A percentile compares a stretch with the other conserved stretches of the same genome.
These are phyloP conservation scores for Heliosperma pusillum DNA, from an alignment of 148 eudicot genomes.

Conservation along the genomic window DNA sequence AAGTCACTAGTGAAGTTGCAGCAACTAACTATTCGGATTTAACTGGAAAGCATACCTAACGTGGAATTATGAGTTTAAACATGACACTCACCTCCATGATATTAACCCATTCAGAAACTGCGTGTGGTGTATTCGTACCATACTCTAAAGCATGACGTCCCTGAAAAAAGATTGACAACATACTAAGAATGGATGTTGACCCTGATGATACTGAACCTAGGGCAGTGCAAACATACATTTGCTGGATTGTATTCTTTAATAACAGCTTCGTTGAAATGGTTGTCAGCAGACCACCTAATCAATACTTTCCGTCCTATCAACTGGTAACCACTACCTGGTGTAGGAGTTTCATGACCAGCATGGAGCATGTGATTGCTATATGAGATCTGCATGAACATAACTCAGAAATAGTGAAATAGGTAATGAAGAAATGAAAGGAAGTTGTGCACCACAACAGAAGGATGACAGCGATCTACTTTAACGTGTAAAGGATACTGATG, in stretches of 20 bases:
- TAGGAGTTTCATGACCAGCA: slow-evolving; percentile 33
- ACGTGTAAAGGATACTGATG: too few relatives aligned
- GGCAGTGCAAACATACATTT: slow-evolving; percentile 47
- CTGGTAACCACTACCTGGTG: slow-evolving; percentile 43
- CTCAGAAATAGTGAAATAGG: slow-evolving; percentile 18
- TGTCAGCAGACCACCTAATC: slow-evolving; percentile 90
- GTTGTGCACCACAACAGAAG: not conserved
- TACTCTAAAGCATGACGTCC: slow-evolving; percentile 86
- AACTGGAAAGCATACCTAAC: not conserved
- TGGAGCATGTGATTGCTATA: slow-evolving; percentile 29
- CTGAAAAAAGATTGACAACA: slow-evolving; percentile 36
- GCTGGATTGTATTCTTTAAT: slow-evolving; percentile 61
- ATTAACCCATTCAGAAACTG: slow-evolving; percentile 94
- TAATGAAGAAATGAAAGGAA: slow-evolving; percentile 4
- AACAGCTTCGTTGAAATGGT: slow-evolving; percentile 82
- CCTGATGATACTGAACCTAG: slow-evolving; percentile 9
- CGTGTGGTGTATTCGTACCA: slow-evolving; percentile 52
- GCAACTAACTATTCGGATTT: not conserved
- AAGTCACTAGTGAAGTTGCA: not conserved
- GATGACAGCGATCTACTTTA: too few relatives aligned
- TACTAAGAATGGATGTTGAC: slow-evolving; percentile 21
- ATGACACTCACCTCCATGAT: slow-evolving; percentile 55
- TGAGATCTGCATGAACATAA: slow-evolving; percentile 35
- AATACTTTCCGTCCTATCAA: slow-evolving; percentile 77
- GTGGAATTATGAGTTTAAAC: not conserved